phyloP scores from a whole-genome alignment of 495 filamentous ascomycete species.

The Chaetomidium leptoderma region DNA sequence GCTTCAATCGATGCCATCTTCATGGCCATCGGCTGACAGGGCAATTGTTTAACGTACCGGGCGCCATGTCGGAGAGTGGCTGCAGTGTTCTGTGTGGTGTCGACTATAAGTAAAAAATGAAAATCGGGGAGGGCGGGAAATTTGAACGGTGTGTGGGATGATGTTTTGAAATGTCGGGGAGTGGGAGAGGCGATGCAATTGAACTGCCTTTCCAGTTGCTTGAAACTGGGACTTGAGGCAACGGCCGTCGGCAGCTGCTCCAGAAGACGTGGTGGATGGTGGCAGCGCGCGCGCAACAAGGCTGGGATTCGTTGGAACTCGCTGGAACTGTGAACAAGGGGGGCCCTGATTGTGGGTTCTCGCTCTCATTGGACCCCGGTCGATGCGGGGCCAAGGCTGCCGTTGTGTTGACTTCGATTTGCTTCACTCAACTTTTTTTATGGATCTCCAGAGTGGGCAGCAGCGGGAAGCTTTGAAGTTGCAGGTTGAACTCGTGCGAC shows the following conservation, averaged over 20 bases:
- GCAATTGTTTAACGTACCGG: slow-evolving; percentile 22
- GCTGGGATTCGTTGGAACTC: slow-evolving; percentile 14
- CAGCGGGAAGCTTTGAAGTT: slow-evolving; percentile 18
- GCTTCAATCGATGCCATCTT: background rate
- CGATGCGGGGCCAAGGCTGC: slow-evolving; percentile 30
- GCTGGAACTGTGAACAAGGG: background rate
- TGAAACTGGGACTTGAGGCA: too few species aligned
- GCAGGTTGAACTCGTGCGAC: slow-evolving; percentile 7
- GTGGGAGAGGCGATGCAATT: background rate
- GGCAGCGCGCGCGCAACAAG: slow-evolving; percentile 20
- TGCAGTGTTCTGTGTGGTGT: background rate
- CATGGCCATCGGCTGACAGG: background rate
- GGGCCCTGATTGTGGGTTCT: background rate
- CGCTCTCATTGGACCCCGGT: background rate
- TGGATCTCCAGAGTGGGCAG: slow-evolving; percentile 23
- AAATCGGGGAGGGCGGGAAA: too few species aligned
- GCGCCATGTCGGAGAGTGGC: slow-evolving; percentile 20
- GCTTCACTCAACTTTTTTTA: slow-evolving; percentile 37
- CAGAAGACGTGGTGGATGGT: too few species aligned
- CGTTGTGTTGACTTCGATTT: slow-evolving; percentile 20
- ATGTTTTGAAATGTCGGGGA: background rate
- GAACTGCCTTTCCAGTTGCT: too few species aligned
- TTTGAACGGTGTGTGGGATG: background rate
- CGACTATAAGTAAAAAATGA: background rate
- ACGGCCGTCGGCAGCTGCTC: too few species aligned